Conservation (phyloP, 768 basidiomycete species). For the Tubosaeta sp. region DNA sequence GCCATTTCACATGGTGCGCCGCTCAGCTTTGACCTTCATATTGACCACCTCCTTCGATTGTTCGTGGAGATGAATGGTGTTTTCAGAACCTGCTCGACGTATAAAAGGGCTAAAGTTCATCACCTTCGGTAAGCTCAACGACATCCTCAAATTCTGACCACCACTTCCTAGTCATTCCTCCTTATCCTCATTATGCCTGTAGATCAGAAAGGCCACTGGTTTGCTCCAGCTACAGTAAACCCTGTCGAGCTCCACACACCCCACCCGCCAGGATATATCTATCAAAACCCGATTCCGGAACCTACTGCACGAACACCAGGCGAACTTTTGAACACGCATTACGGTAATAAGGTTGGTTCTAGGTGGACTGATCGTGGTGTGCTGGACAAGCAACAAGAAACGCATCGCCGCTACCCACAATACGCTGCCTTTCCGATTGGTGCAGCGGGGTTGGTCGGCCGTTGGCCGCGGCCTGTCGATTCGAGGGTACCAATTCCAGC, state of each 20-base stretch:
- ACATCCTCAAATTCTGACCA: neutral
- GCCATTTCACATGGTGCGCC: neutral
- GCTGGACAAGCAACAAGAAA: neutral
- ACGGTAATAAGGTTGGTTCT: neutral
- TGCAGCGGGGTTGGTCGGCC: neutral
- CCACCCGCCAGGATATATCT: neutral
- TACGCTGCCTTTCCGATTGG: neutral
- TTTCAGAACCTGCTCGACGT: neutral
- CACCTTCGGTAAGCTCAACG: neutral
- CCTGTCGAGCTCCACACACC: slow-evolving; percentile 3
- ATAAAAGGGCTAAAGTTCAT: neutral
- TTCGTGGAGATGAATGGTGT: neutral
- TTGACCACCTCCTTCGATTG: neutral
- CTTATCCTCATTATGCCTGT: slow-evolving; percentile 2
- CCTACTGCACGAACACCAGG: neutral
- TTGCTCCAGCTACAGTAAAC: neutral
- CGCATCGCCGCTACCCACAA: neutral
- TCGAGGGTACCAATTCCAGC: neutral
- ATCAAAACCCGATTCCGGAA: neutral
- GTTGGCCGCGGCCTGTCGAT: neutral
- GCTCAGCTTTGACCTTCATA: neutral
- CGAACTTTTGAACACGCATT: neutral
- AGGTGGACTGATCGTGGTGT: neutral
- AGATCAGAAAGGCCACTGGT: neutral
- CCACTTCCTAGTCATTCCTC: neutral